phyloP scores from a whole-genome alignment of 129 eudicot species.

The Sambucus nigra region DNA sequence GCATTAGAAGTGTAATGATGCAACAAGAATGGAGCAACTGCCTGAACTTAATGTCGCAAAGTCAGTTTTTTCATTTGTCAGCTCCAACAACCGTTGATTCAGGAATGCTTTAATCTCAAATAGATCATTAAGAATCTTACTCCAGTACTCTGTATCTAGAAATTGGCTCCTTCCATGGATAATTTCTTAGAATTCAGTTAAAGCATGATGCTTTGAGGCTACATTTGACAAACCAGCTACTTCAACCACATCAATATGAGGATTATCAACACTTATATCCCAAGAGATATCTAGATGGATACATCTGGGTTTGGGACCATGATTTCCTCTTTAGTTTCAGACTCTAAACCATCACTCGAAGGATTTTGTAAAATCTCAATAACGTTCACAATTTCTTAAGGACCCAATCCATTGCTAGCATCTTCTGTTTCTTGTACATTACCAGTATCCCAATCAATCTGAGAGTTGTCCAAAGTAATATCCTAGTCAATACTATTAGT shows the following conservation, averaged over 20 bases:
- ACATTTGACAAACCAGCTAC: slow-evolving; percentile 24
- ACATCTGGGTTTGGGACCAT: slow-evolving; percentile 35
- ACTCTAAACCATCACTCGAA: slow-evolving; percentile 26
- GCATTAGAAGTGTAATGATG: slow-evolving; percentile 75
- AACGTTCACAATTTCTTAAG: slow-evolving; percentile 87
- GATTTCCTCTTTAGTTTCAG: slow-evolving; percentile 30
- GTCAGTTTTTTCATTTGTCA: slow-evolving; percentile 82
- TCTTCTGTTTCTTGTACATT: slow-evolving; percentile 62
- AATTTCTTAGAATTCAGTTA: slow-evolving; percentile 24
- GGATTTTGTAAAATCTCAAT: slow-evolving; percentile 52
- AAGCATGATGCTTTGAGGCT: slow-evolving; percentile 20
- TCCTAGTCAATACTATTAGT: slow-evolving; percentile 82
- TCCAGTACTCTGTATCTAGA: slow-evolving; percentile 85
- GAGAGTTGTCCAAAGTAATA: slow-evolving; percentile 75
- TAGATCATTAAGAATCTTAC: slow-evolving; percentile 84
- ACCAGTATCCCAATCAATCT: slow-evolving; percentile 96
- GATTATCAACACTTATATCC: slow-evolving; percentile 76
- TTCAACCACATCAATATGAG: slow-evolving; percentile 32
- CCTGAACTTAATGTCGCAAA: slow-evolving; percentile 91
- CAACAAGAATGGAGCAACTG: slow-evolving; percentile 86
- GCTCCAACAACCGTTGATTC: slow-evolving; percentile 67
- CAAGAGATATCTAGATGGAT: slow-evolving; percentile 43
- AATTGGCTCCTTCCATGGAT: slow-evolving; percentile 55
- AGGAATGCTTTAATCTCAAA: slow-evolving; percentile 96
- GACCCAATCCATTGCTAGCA: slow-evolving; percentile 65